Evolutionary conservation across 1,284 basidiomycete genomes (phyloP), one percentile per base, ranked within the genome.

Genomic region (Porodaedalea pini): DNA sequence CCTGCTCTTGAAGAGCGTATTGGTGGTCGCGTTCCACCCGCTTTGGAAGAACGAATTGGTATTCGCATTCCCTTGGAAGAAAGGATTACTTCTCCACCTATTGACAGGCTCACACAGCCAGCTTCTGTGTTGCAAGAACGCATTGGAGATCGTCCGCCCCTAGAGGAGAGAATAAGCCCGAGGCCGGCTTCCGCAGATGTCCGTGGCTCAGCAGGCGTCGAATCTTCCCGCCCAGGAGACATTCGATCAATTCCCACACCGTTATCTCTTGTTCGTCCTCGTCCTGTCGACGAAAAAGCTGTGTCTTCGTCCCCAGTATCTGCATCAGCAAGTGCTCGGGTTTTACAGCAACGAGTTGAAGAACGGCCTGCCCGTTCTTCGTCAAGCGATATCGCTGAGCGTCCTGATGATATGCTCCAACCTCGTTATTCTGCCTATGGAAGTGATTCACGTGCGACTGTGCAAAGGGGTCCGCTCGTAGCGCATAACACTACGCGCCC

Each of bases 1-100:
- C 13, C 54, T 25, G 32, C 36, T n/a, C 51, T 54, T 19, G 59
- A 50, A 51, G 51, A 54, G 40, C 50, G 56, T 11, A 56, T 52
- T 23, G 51, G 58, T 13, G 41, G n/a, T 32, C 25, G 25, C 17
- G 40, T 23, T 11, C 32, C 53, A n/a, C 45, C 25, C 32, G 8
- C 53, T 21, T 27, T 56, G 25, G 53, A 51, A 37, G 54, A 56
- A 39, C 19, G 58, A 37, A 59, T 56, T 25, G 54, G 58, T 11
- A 44, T 41, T 21, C 55, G 37, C 10, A 39, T 57, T 15, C 59
- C 59, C 6, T 40, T 61, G 10, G 59, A 61, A 52, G 55, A 61
- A 54, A 44, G 59, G 37, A 53, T 61, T 21, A 36, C 48, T 32
- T 40, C 59, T 8, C 59, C 55, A 15, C 43, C 56, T 48, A 15